A percentile compares a stretch with the other conserved stretches of the same genome.
Evolutionary conservation across 129 eudicot species (phyloP).

Genomic region (Kitagawia praeruptora): DNA sequence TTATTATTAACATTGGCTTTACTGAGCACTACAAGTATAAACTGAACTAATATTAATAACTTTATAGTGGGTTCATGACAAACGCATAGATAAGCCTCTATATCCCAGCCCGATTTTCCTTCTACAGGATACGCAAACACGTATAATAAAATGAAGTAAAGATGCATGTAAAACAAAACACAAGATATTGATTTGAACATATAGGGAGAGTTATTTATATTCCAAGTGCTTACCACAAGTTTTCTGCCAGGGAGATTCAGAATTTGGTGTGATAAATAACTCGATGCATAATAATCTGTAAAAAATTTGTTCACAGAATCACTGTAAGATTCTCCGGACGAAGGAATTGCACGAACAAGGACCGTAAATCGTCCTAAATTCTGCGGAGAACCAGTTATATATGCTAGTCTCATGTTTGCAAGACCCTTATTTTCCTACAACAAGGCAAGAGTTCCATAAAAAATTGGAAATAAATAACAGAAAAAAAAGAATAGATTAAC

Average conservation of each 20-base stretch:
- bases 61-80: neutral
- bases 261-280: slow-evolving; percentile 85
- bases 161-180: neutral
- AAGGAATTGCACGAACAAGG: slow-evolving; percentile 90
- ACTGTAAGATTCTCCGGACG: slow-evolving; percentile 69
- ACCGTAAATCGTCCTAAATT: slow-evolving; percentile 73
- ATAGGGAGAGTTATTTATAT: neutral
- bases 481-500: neutral
- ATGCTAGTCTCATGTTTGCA: slow-evolving; percentile 55
- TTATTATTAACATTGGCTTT: neutral
- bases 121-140: neutral
- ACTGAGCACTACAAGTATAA: neutral
- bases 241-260: slow-evolving; percentile 58
- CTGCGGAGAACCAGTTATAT: slow-evolving; percentile 47
- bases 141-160: neutral
- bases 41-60: neutral
- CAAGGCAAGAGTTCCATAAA: slow-evolving; percentile 2
- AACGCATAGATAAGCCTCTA: neutral
- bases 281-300: slow-evolving; percentile 48
- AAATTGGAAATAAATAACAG: neutral
- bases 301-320: slow-evolving; percentile 52
- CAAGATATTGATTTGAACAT: neutral
- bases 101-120: neutral
- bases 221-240: slow-evolving; percentile 55
- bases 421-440: slow-evolving; percentile 64